Conservation (phyloP, 2,329 filamentous ascomycete species). For the Penicillium olsonii region DNA sequence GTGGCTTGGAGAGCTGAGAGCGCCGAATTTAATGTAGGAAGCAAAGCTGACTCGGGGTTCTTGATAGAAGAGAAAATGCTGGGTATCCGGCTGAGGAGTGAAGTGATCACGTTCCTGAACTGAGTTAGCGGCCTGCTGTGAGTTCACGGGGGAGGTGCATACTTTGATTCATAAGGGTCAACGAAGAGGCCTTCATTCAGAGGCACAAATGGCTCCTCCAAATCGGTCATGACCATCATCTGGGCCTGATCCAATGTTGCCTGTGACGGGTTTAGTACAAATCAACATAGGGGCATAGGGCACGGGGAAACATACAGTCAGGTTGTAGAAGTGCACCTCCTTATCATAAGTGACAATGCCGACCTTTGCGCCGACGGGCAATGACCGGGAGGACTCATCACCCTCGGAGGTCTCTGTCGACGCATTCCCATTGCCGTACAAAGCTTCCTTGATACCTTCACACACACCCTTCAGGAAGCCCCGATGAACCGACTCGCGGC, state of each 20-base stretch:
- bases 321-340: slow-evolving; percentile 97
- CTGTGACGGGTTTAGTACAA: slow-evolving; percentile 46
- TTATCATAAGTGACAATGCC: slow-evolving; percentile 96
- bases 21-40: slow-evolving; percentile 81
- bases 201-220: slow-evolving; percentile 94
- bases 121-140: slow-evolving; percentile 26
- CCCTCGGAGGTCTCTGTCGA: slow-evolving; percentile 58
- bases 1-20: slow-evolving; percentile 81
- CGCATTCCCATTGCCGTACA: slow-evolving; percentile 70
- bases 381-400: slow-evolving; percentile 48
- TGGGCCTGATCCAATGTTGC: slow-evolving; percentile 80
- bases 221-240: slow-evolving; percentile 97
- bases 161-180: slow-evolving; percentile 86
- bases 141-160: slow-evolving; percentile 24
- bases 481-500: slow-evolving; percentile 85
- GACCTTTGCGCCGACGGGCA: slow-evolving; percentile 81
- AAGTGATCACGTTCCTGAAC: slow-evolving; percentile 71
- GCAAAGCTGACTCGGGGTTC: slow-evolving; percentile 83
- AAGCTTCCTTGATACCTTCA: slow-evolving; percentile 78
- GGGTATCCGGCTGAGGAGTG: slow-evolving; percentile 81
- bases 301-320: slow-evolving; percentile 63
- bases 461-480: slow-evolving; percentile 90
- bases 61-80: slow-evolving; percentile 84
- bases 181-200: slow-evolving; percentile 91
- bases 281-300: slow-evolving; percentile 4